Evolutionary conservation across 1,284 basidiomycete species (phyloP).

Genomic region (Apiotrichum domesticum): DNA sequence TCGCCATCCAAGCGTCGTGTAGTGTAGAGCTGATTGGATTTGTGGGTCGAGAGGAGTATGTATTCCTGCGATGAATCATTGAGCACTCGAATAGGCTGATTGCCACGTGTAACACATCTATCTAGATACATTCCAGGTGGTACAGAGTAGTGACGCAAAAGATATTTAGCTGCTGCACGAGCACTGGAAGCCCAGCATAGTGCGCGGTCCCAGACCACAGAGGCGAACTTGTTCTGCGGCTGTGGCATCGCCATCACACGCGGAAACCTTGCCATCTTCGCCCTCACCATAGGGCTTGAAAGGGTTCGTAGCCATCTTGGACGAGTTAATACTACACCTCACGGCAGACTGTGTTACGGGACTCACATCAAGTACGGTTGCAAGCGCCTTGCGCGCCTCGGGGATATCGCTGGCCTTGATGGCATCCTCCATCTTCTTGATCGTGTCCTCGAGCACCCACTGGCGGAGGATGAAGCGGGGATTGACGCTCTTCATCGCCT

Average conservation of each 20-base stretch:
- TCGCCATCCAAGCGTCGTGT: slow-evolving; percentile 20
- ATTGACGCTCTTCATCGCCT: slow-evolving; percentile 54
- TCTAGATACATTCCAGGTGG: no score
- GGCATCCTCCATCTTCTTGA: slow-evolving; percentile 64
- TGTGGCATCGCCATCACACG: slow-evolving; percentile 46
- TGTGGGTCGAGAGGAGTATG: no score
- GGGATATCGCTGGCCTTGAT: slow-evolving; percentile 51
- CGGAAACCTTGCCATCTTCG: slow-evolving; percentile 62
- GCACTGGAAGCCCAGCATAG: slow-evolving; percentile 83
- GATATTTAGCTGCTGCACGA: slow-evolving; percentile 58
- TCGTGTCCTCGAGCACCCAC: slow-evolving; percentile 88
- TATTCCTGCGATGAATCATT: no score
- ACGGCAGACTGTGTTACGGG: neutral
- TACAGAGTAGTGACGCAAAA: no score
- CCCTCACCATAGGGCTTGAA: slow-evolving; percentile 75
- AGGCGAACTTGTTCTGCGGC: slow-evolving; percentile 62
- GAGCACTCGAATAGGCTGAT: no score
- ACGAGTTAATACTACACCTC: neutral
- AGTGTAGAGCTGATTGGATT: slow-evolving; percentile 4
- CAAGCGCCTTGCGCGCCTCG: slow-evolving; percentile 24
- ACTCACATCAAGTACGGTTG: slow-evolving; percentile 25
- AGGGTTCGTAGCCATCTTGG: slow-evolving; percentile 70
- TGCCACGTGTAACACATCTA: no score
- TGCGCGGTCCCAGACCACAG: slow-evolving; percentile 68
- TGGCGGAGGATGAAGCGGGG: slow-evolving; percentile 85